phyloP scores from a whole-genome alignment of 257 asterid species.

The Thymus mandschuricus region DNA sequence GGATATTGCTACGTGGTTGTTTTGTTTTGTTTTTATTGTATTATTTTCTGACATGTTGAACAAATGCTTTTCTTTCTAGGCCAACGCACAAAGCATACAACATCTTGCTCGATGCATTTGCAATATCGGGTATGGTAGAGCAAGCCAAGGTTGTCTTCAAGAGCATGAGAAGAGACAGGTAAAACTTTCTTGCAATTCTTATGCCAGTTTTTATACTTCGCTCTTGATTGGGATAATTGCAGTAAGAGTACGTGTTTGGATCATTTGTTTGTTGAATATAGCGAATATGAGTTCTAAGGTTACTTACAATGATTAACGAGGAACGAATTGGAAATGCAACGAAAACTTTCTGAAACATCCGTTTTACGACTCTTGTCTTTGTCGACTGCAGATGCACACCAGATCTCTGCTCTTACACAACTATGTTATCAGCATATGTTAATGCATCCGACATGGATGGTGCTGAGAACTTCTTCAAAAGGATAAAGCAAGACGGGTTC shows the following conservation, averaged over 20 bases:
- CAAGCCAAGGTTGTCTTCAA: constrained; percentile 85
- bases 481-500: constrained; percentile 80
- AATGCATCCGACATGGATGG: constrained; percentile 95
- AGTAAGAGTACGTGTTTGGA: too few relatives aligned
- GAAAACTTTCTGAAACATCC: background rate
- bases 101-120: constrained; percentile 96
- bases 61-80: constrained; percentile 49
- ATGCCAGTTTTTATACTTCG: background rate
- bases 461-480: constrained; percentile 79
- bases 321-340: background rate
- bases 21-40: background rate
- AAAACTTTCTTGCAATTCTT: constrained; percentile 7
- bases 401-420: constrained; percentile 87
- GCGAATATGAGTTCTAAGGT: background rate
- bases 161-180: constrained; percentile 99
- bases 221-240: constrained; percentile 16
- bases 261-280: background rate
- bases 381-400: constrained; percentile 63
- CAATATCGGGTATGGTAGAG: constrained; percentile 98
- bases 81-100: constrained; percentile 93
- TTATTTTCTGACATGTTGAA: background rate
- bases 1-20: constrained; percentile 6
- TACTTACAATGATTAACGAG: too few relatives aligned
- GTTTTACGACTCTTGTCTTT: constrained; percentile 8
- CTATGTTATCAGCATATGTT: constrained; percentile 85